Percentiles rank a stretch among this genome's conserved stretches.
Evolutionary conservation across 2,329 filamentous ascomycete species (phyloP).

Genomic region (Trichoderma aggressivum): DNA sequence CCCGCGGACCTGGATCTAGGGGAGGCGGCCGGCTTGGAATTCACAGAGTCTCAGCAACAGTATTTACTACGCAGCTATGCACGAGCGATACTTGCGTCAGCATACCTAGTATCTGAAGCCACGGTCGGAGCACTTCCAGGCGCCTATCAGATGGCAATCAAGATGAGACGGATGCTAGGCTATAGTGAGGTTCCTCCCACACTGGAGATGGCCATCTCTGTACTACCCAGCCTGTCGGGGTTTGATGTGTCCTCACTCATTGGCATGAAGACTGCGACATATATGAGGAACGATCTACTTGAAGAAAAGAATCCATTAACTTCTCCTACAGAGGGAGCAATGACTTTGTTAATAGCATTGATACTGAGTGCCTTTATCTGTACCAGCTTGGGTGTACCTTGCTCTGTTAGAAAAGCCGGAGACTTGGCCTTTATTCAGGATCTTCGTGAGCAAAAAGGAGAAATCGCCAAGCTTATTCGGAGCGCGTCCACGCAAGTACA

Average conservation of each 20-base stretch:
- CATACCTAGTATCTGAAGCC: constrained; percentile 63
- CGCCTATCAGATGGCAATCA: constrained; percentile 58
- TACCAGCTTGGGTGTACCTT: constrained; percentile 48
- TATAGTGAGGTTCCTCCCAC: constrained; percentile 38
- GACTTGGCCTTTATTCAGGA: constrained; percentile 64
- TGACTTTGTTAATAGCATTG: constrained; percentile 60
- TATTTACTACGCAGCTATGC: constrained; percentile 63
- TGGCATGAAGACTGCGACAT: constrained; percentile 28
- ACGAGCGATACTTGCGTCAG: constrained; percentile 62
- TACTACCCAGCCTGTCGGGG: constrained; percentile 34
- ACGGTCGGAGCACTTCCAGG: constrained; percentile 56
- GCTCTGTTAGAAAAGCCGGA: constrained; percentile 51
- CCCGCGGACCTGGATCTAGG: constrained; percentile 68
- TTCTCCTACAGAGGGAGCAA: constrained; percentile 52
- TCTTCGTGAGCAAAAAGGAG: constrained; percentile 59
- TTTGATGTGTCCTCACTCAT: constrained; percentile 25
- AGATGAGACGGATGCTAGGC: constrained; percentile 55
- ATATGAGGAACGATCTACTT: constrained; percentile 48
- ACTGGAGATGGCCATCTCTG: not conserved
- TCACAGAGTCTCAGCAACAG: constrained; percentile 58
- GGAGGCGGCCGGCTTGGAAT: constrained; percentile 52
- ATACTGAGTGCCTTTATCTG: constrained; percentile 59
- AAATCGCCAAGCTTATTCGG: constrained; percentile 58
- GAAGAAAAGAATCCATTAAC: constrained; percentile 63
- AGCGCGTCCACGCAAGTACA: constrained; percentile 46